Conservation (phyloP, 768 basidiomycete genomes). For the Pulveroboletus sp. region DNA sequence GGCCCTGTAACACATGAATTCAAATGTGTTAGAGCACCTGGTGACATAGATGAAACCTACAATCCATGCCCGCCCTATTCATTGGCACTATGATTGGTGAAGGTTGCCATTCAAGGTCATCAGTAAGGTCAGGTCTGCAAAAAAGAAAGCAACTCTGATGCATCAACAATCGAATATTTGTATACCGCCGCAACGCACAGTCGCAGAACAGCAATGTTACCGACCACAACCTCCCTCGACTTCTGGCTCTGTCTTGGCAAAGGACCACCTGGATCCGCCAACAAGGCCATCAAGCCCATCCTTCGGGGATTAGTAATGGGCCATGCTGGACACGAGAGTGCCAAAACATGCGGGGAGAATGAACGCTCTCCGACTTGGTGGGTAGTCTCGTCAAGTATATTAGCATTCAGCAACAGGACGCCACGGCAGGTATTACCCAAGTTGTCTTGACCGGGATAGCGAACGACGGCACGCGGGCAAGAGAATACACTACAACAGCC, state of each 20-base stretch:
- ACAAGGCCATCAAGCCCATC: constrained; percentile 41
- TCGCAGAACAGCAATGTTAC: constrained; percentile 46
- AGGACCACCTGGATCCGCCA: constrained; percentile 45
- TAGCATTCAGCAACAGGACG: neutral
- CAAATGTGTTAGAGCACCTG: neutral
- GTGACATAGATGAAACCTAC: constrained; percentile 33
- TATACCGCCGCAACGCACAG: constrained; percentile 36
- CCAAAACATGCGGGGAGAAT: constrained; percentile 43
- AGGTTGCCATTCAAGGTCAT: constrained; percentile 48
- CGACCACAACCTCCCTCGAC: constrained; percentile 41
- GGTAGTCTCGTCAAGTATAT: constrained; percentile 12
- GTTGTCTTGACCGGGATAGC: constrained; percentile 15
- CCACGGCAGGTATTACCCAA: constrained; percentile 37
- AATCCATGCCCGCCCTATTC: constrained; percentile 42
- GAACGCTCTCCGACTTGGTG: constrained; percentile 33
- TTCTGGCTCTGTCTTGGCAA: constrained; percentile 30
- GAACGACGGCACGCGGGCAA: constrained; percentile 31
- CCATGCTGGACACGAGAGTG: constrained; percentile 39
- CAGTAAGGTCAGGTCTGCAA: constrained; percentile 48
- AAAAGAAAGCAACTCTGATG: neutral
- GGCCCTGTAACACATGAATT: constrained; percentile 44
- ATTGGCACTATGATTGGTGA: constrained; percentile 42
- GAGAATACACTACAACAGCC: constrained; percentile 27
- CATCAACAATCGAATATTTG: neutral
- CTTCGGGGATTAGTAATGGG: constrained; percentile 27